These are phyloP conservation scores for Tolypocladium cylindrosporum DNA, from an alignment of 2,329 filamentous ascomycete genomes.

Conservation along the genomic window DNA sequence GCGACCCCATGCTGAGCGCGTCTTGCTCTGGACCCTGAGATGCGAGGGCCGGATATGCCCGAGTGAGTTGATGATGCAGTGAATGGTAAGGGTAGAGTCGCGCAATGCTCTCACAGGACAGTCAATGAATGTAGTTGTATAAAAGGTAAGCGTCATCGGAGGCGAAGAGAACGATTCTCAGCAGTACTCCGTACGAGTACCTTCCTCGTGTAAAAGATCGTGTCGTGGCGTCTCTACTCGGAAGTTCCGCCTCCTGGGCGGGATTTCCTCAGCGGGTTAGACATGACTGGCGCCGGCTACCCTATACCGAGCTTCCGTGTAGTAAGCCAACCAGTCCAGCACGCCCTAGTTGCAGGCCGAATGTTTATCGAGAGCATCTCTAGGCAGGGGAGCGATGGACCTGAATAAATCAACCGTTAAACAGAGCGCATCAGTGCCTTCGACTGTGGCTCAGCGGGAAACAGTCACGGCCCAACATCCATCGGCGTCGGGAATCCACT, in stretches of 20 bases:
- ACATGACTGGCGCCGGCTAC: not conserved
- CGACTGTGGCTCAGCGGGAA: too few relatives aligned
- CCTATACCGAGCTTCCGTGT: not conserved
- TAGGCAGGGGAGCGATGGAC: too few relatives aligned
- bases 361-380: too few relatives aligned
- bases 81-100: not conserved
- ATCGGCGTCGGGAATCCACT: not conserved
- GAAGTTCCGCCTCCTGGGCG: constrained; percentile 16
- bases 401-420: too few relatives aligned
- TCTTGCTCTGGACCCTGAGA: not conserved
- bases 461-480: too few relatives aligned
- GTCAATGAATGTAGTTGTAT: not conserved
- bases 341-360: too few relatives aligned
- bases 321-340: too few relatives aligned
- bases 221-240: constrained; percentile 9
- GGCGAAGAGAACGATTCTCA: not conserved
- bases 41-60: not conserved
- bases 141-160: not conserved
- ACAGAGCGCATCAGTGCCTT: not conserved
- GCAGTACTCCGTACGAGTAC: not conserved
- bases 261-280: constrained; percentile 5
- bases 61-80: not conserved
- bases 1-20: constrained; percentile 19
- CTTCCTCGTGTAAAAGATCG: not conserved
- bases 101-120: not conserved